Evolutionary conservation across 2,329 filamentous ascomycete species (phyloP), one percentile per base, ranked within the genome.

Genomic region (Bipolaris oryzae): DNA sequence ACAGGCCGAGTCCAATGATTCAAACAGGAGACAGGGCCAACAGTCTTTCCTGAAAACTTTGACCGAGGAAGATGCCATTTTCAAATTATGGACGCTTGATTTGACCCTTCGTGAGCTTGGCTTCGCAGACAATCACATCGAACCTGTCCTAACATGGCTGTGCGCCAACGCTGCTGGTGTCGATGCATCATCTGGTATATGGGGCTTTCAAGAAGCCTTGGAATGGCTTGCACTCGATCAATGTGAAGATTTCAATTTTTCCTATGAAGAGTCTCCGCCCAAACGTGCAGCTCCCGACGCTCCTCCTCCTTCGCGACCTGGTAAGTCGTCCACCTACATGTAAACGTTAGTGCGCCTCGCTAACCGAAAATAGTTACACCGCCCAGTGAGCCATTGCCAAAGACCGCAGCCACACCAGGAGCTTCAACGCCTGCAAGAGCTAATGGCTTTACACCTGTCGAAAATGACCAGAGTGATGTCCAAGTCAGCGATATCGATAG

Each of bases 171-270:
- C 76, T 20, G 68, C 62, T 35, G 63, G 63, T 34, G 28, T 75
- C n/a, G 87, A 86, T 60, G 83, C 89, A 52, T 78, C 81, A 2
- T 69, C 79, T 20, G 82, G 83, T 41, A 84, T 92, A 13, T 96
- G 92, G 90, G 92, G 93, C 9, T 79, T 98, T 34, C 89, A 96
- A 59, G 93, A 96, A 76, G 87, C 90, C 23, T 75, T 99, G 18
- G 91, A 97, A 67, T 96, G 92, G 91, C 83, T 98, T 51, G 91
- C 92, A n/a, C 81, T 91, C 62, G 86, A 95, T 71, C 91, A 89
- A 66, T 78, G 83, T 13, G 78, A 82, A 60, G 84, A 87, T 1
- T 88, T 93, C 66, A 81, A 94, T 34, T 89, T 89, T 5, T 82
- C 86, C 44, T 96, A 95, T 73, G 87, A 89, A 45, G 70, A 70